These are phyloP conservation scores for Ganoderma multipileum DNA, from an alignment of 1,284 basidiomycete species.

Conservation along the genomic window DNA sequence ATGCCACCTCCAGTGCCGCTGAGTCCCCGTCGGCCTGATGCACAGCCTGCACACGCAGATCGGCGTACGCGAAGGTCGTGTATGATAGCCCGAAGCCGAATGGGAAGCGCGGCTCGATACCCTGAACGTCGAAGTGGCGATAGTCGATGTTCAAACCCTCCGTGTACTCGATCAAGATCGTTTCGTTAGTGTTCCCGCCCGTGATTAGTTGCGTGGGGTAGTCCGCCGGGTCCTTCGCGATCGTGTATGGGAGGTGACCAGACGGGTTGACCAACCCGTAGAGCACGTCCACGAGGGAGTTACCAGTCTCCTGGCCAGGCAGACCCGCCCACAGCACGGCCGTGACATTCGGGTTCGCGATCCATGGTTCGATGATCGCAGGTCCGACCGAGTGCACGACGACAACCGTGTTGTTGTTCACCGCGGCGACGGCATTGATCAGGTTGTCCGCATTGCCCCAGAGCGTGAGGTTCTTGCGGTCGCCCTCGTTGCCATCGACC, in stretches of 20 bases:
- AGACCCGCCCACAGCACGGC: conserved; percentile 73
- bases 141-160: conserved; percentile 82
- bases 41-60: conserved; percentile 54
- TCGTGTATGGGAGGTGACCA: conserved; percentile 83
- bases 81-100: conserved; percentile 91
- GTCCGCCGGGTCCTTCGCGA: conserved; percentile 71
- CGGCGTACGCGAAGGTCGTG: conserved; percentile 76
- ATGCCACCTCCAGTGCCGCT: conserved; percentile 50
- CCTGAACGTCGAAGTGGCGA: conserved; percentile 72
- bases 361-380: conserved; percentile 78
- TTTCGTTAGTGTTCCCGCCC: conserved; percentile 41
- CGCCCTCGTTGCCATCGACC: too few relatives aligned
- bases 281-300: conserved; percentile 75
- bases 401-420: conserved; percentile 79
- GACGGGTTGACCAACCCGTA: conserved; percentile 80
- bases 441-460: conserved; percentile 2
- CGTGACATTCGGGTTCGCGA: conserved; percentile 80
- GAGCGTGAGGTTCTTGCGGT: conserved; percentile 82
- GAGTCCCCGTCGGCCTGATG: conserved; percentile 42
- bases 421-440: conserved; percentile 18
- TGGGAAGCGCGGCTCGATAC: conserved; percentile 70
- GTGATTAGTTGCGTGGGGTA: conserved; percentile 70
- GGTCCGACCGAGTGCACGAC: conserved; percentile 82
- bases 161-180: conserved; percentile 64
- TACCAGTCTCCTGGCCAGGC: conserved; percentile 81